A percentile compares a stretch with the other conserved stretches of the same genome.
Evolutionary conservation across 2,329 filamentous ascomycete species (phyloP).

Genomic region (Tricladium varicosporioides): DNA sequence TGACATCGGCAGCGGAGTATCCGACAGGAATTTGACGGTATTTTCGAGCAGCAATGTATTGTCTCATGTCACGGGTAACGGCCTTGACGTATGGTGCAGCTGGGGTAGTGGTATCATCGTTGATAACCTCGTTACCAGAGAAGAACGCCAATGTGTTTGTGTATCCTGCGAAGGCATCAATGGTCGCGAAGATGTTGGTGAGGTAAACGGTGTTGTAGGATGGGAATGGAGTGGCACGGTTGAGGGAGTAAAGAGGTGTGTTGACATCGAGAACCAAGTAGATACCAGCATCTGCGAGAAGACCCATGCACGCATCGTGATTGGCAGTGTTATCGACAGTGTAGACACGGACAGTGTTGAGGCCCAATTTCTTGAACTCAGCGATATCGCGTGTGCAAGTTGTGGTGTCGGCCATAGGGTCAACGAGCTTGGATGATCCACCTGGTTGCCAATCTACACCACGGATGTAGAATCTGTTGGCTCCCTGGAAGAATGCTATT

Average conservation of each 20-base stretch:
- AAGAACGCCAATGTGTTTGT: slow-evolving; percentile 66
- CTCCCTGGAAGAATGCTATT: slow-evolving; percentile 31
- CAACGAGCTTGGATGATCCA: slow-evolving; percentile 58
- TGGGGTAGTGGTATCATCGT: slow-evolving; percentile 48
- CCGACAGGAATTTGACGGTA: slow-evolving; percentile 54
- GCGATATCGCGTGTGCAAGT: slow-evolving; percentile 63
- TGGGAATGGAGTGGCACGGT: slow-evolving; percentile 54
- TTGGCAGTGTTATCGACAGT: slow-evolving; percentile 67
- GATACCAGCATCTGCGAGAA: slow-evolving; percentile 66
- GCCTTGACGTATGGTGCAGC: slow-evolving; percentile 58
- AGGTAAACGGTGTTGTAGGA: slow-evolving; percentile 72
- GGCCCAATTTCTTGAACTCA: slow-evolving; percentile 66
- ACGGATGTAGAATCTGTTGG: slow-evolving; percentile 51
- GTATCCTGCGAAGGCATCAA: slow-evolving; percentile 66
- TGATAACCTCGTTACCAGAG: slow-evolving; percentile 60
- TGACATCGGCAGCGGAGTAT: slow-evolving; percentile 64
- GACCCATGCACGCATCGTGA: slow-evolving; percentile 68
- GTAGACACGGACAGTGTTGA: slow-evolving; percentile 74
- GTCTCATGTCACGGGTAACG: slow-evolving; percentile 55
- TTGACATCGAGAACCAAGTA: slow-evolving; percentile 73
- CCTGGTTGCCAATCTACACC: slow-evolving; percentile 62
- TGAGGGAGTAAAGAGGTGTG: slow-evolving; percentile 69
- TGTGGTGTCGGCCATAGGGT: slow-evolving; percentile 60
- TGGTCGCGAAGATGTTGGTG: slow-evolving; percentile 68
- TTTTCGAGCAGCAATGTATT: slow-evolving; percentile 47